Base-by-base conservation (phyloP, 768 basidiomycete species). In the Kwoniella botswanensis region DNA sequence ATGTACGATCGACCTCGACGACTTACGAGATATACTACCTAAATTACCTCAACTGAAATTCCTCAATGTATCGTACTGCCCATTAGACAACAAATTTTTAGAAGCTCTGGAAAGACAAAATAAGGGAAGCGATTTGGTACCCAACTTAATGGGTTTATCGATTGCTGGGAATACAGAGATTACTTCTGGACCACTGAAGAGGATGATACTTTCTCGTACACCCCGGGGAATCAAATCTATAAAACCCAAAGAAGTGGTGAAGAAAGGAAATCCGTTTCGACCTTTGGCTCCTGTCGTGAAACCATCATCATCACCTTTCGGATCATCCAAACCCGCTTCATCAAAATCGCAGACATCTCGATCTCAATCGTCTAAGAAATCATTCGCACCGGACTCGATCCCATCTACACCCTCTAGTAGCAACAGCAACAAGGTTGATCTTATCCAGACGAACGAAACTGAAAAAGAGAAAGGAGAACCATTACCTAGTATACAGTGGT, bases 21-120 rank as follows among this genome's bases (percentile, higher is more conserved):
- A 62, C 7, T 52, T 77, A 7, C 12, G 68, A 5, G 46, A 46
- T 4, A 52, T 71, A 26, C 53, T 79, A 3, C 13, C 42, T n/a
- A 50, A 69, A 10, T n/a, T 76, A 63, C 59, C 63, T 2, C 6
- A 52, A 2, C 67, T 79, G 10, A 41, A 62, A 26, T 79, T 74
- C 56, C 68, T 79, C 29, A 77, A 79, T 59, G 68, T 79, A 11
- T 72, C 76, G 4, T 66, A 42, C 22, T 76, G 76, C 42, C 63
- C 71, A 21, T 17, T 78, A 6, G 60, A 67, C 29, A 72, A 72
- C 22, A 42, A 18, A 1, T 79, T 79, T 60, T 29, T 79, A 43
- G 62, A 72, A 26, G 63, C 68, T 2, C 44, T 79, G 1, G 63
- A 61, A 7, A 71, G 66, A 3, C 26, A 41, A 15, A 41, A 35